A percentile compares a stretch with the other conserved stretches of the same genome.
Conservation (phyloP, 192 early-diverging fungal genomes). For the Kickxella alabastrina region DNA sequence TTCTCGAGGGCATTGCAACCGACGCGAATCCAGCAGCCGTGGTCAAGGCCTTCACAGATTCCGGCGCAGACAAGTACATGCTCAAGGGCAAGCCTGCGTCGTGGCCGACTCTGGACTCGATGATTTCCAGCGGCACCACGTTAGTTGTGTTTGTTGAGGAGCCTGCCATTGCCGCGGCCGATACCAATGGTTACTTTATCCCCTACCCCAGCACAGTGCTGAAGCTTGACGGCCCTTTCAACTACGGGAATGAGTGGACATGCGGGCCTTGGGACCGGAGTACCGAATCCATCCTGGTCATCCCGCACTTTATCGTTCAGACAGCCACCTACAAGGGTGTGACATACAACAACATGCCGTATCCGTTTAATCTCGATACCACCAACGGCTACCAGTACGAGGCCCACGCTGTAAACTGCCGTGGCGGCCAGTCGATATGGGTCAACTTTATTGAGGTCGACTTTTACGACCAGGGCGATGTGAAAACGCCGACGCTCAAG, state of each 20-base stretch:
- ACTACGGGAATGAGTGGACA: constrained; percentile 26
- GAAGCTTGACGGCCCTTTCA: constrained; percentile 35
- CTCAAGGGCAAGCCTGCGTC: constrained; percentile 25
- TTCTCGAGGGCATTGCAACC: constrained; percentile 27
- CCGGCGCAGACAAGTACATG: constrained; percentile 33
- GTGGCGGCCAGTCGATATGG: constrained; percentile 50
- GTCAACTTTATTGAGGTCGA: constrained; percentile 51
- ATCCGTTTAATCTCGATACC: constrained; percentile 42
- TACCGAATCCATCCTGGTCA: constrained; percentile 39
- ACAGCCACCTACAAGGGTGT: constrained; percentile 28
- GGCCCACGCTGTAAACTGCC: constrained; percentile 37
- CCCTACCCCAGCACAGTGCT: constrained; percentile 24
- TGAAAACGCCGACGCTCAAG: constrained; percentile 32
- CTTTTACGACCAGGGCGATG: constrained; percentile 50
- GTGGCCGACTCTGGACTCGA: constrained; percentile 37
- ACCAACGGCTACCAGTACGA: constrained; percentile 47
- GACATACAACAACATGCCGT: constrained; percentile 36
- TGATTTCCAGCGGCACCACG: constrained; percentile 34
- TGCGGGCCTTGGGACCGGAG: constrained; percentile 42
- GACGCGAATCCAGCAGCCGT: constrained; percentile 31
- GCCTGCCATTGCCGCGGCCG: constrained; percentile 22
- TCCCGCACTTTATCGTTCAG: constrained; percentile 47
- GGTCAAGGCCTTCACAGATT: constrained; percentile 25
- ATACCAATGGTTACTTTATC: constrained; percentile 37
- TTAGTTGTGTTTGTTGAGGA: constrained; percentile 50